Conservation (phyloP, 2,329 filamentous ascomycete species). For the Teratosphaeria destructans region DNA sequence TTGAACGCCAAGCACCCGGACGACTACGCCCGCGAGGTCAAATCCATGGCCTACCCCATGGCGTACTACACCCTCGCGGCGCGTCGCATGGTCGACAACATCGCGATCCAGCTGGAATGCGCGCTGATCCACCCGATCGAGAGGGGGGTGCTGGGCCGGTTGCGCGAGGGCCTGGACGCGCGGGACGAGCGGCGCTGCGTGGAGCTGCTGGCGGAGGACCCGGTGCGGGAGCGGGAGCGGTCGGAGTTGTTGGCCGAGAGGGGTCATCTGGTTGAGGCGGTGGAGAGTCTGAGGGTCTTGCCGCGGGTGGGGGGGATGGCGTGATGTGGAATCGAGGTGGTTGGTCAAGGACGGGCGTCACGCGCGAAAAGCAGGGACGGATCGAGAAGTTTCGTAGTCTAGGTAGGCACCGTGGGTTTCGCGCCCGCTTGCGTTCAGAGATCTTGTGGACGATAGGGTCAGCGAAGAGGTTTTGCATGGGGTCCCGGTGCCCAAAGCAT, state of each 20-base stretch:
- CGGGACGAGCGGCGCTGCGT: constrained; percentile 11
- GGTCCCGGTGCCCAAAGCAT: no score
- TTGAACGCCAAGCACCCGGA: constrained; percentile 41
- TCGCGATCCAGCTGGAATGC: constrained; percentile 21
- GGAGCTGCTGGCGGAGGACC: constrained; percentile 26
- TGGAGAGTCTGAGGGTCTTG: constrained; percentile 13
- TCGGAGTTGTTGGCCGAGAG: constrained; percentile 17
- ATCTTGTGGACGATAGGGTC: no score
- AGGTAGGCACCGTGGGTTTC: neutral
- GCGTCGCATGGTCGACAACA: constrained; percentile 50
- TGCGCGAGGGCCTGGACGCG: constrained; percentile 7
- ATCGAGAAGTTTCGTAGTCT: neutral
- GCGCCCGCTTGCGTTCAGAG: no score
- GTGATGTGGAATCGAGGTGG: neutral
- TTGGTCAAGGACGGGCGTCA: neutral
- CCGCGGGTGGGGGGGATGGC: neutral
- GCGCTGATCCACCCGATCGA: constrained; percentile 12
- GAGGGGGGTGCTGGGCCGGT: neutral
- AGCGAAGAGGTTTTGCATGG: no score
- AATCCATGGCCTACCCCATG: constrained; percentile 52
- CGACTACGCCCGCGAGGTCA: constrained; percentile 49
- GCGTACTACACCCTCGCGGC: constrained; percentile 62
- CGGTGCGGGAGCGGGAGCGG: constrained; percentile 20
- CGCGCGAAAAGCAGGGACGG: neutral
- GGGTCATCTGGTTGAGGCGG: constrained; percentile 21